Evolutionary conservation across 495 filamentous ascomycete genomes (phyloP), one percentile per base, ranked within the genome.

Genomic region (Tuber aestivum): DNA sequence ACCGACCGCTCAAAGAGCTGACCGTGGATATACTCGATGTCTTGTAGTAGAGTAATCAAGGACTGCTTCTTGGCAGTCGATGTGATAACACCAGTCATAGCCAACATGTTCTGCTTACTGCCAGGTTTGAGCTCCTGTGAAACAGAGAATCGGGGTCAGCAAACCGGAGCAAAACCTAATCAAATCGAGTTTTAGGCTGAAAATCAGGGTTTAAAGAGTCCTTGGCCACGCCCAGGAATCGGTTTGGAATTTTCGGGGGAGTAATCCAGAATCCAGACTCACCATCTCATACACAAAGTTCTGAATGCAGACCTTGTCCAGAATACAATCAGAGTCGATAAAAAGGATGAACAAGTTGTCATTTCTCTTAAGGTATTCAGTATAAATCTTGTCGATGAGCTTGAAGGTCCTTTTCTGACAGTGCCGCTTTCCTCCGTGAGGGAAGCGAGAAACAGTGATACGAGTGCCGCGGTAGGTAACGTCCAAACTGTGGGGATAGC

Each of bases 231-330:
- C 37, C 37, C 41, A 74, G 50, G 41, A 68, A 38, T 56, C 27
- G 45, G 45, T 74, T 44, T 20, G 65, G 42, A 69, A 70, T 70
- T 70, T 83, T 73, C 32, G 61, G 41, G 27, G 50, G n/a, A 41
- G 42, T n/a, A n/a, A 40, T 40, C n/a, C 9, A 65, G 68, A 32
- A 21, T 70, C 3, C 61, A 42, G 40, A 78, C 80, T 41, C 77
- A 84, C 84, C 95, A 99, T 99, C 82, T 97, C 95, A 83, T 96
- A 98, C 85, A 99, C 93, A 83, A 99, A 97, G 79, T 99, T 99
- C 84, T 97, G 95, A 77, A 99, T 89, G 84, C 95, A 98, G 40
- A 94, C 89, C 73, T 89, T 89, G 85, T 99, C 95, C 56, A 98
- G 86, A 80, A 99, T 97, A 85, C 95, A 98, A 84, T 99, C 95